Conservation (phyloP, 495 filamentous ascomycete species). For the Podospora didyma region DNA sequence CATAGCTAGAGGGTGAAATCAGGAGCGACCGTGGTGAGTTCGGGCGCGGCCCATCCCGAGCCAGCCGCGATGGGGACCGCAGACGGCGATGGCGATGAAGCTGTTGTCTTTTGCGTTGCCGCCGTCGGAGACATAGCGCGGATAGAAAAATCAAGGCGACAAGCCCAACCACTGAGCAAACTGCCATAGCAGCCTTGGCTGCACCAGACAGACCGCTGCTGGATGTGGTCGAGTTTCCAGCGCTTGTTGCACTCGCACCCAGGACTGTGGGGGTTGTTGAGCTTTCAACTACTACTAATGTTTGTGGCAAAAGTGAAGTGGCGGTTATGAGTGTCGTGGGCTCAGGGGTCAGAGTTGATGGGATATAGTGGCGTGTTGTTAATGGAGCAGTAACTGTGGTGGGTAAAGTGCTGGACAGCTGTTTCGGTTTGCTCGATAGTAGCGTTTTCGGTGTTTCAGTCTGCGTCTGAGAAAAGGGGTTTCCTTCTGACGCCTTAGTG, state of each 20-base stretch:
- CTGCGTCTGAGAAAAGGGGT: no score
- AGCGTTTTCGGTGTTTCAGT: no score
- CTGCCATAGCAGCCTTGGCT: constrained; percentile 37
- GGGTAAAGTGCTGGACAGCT: no score
- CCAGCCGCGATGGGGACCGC: constrained; percentile 3
- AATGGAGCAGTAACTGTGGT: no score
- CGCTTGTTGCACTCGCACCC: neutral
- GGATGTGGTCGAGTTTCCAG: constrained; percentile 17
- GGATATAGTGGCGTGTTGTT: no score
- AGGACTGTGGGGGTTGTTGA: constrained; percentile 1
- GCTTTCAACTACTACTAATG: neutral
- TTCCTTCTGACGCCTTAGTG: no score
- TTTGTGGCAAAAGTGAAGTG: no score
- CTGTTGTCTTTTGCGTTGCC: constrained; percentile 18
- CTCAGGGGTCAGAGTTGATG: no score
- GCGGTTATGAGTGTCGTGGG: no score
- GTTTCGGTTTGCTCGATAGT: no score
- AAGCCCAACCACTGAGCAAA: constrained; percentile 37
- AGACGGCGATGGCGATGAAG: constrained; percentile 8
- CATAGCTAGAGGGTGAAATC: constrained; percentile 32
- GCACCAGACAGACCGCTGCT: constrained; percentile 26
- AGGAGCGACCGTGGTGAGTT: constrained; percentile 27
- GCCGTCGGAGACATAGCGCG: constrained; percentile 31
- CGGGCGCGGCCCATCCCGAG: neutral
- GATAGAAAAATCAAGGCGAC: constrained; percentile 24